Percentiles rank a stretch among this genome's conserved stretches.
These are phyloP conservation scores for Hagleromyces aurorensis DNA, from an alignment of 805 yeast genomes.

Conservation along the genomic window DNA sequence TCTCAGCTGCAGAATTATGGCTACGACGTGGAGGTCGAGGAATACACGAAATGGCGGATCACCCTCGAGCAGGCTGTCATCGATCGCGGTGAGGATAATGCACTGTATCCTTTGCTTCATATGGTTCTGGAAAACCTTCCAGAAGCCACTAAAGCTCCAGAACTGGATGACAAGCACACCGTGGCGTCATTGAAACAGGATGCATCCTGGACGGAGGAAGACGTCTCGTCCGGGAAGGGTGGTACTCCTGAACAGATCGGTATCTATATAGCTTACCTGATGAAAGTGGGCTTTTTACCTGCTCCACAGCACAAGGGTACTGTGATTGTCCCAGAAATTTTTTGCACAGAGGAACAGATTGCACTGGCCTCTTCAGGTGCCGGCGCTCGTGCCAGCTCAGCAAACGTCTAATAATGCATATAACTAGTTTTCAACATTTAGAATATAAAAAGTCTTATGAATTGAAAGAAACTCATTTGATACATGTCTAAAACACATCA, in stretches of 20 bases:
- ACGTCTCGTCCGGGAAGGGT: constrained; percentile 64
- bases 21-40: constrained; percentile 51
- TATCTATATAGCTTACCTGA: constrained; percentile 70
- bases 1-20: constrained; percentile 63
- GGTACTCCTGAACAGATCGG: constrained; percentile 62
- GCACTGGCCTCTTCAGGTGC: constrained; percentile 55
- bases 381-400: constrained; percentile 68
- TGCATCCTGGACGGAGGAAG: constrained; percentile 53
- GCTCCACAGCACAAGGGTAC: constrained; percentile 42
- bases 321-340: constrained; percentile 46
- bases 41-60: constrained; percentile 73
- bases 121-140: constrained; percentile 92
- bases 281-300: constrained; percentile 72
- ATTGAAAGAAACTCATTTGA: neutral
- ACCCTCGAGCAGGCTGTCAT: constrained; percentile 71
- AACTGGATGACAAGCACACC: constrained; percentile 82
- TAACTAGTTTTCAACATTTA: constrained; percentile 1
- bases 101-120: constrained; percentile 87
- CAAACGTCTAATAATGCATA: constrained; percentile 16
- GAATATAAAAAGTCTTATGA: neutral
- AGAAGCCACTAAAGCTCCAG: constrained; percentile 88
- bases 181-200: constrained; percentile 59
- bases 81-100: constrained; percentile 67
- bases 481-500: neutral
- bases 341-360: constrained; percentile 49